Conservation (phyloP, 2,329 filamentous ascomycete species). For the Pseudocercospora eumusae region DNA sequence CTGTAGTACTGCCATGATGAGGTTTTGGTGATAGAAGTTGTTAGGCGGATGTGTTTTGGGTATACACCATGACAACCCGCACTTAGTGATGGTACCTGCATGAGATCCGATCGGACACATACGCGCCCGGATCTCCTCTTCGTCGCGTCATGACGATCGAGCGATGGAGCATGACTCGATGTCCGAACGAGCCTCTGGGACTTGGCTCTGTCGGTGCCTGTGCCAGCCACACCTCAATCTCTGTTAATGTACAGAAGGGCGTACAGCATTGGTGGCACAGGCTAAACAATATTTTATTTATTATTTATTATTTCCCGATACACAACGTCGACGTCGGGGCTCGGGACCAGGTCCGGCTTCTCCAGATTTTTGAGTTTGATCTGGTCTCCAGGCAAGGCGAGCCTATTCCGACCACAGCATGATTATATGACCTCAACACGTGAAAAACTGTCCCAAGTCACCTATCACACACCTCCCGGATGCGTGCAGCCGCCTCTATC, state of each 20-base stretch:
- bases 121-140: conserved; percentile 1
- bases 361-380: background rate
- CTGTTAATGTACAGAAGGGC: too few relatives aligned
- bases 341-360: background rate
- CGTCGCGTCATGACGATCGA: background rate
- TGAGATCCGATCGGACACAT: background rate
- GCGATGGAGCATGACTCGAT: background rate
- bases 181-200: background rate
- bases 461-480: background rate
- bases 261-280: background rate
- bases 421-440: conserved; percentile 2
- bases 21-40: background rate
- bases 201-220: background rate
- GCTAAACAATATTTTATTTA: too few relatives aligned
- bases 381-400: background rate
- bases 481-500: background rate
- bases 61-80: background rate
- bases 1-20: conserved; percentile 34
- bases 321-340: background rate
- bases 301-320: too few relatives aligned
- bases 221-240: background rate
- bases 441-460: background rate
- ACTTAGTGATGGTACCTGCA: background rate
- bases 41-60: background rate
- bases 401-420: background rate